Evolutionary conservation across 208 protist species (phyloP), one percentile per base, ranked within the genome.

Genomic region (Trypanosoma vivax): DNA sequence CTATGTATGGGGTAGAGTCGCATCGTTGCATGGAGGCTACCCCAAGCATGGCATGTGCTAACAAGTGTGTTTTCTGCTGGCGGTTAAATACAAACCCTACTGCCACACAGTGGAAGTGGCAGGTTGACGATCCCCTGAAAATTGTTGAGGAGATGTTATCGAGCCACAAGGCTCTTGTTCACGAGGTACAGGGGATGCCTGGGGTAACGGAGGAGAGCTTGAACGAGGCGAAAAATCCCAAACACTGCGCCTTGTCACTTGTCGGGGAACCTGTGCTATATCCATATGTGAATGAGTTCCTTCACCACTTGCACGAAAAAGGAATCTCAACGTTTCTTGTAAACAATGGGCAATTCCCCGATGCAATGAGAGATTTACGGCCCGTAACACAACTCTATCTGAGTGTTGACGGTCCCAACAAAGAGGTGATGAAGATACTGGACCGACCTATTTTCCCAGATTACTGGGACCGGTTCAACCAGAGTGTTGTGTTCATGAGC

Each of bases 11-110:
- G 52, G 98, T 98, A 58, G 50, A 70, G 37, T 92, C 78, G 2
- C 94, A 97, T 64, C 85, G 84, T 33, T 98, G 97, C 74, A 98
- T 98, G 93, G 94, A 98, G 72, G 92, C 88, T 18, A 98, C 96
- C 1, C 96, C 96, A 6, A 96, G 77, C 50, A 71, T 99, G 65
- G 95, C 95, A 6, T 97, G 95, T 57, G 91, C 92, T 27, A 97
- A 97, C 72, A 97, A 97, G 65, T 98, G 94, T 65, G 89, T 97
- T 19, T 97, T 97, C 70, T 98, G 94, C 60, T 96, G 84, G 81
- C 69, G 94, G 21, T 78, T 93, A 33, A 96, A 98, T 72, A 94
- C 87, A 2, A 98, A 98, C 47, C 94, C 94, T 1, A 92, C 91
- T 7, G 79, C 81, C 23, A 88, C 59, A 11, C 70, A 88, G 52